phyloP scores from a whole-genome alignment of 176 grass and related monocot species.

The Aegilops tauschii region DNA sequence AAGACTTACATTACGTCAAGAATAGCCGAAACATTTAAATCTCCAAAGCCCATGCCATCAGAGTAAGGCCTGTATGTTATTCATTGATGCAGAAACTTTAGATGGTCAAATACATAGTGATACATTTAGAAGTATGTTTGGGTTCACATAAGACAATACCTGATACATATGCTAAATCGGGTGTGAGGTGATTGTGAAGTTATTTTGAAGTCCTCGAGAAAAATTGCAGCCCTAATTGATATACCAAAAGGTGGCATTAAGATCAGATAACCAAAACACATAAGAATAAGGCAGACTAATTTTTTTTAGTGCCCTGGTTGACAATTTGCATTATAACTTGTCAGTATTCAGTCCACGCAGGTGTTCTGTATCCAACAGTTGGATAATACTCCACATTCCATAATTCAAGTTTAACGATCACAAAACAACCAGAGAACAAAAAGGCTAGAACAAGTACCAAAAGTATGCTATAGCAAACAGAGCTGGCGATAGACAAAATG shows the following conservation, averaged over 20 bases:
- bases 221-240: slow-evolving; percentile 68
- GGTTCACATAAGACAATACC: slow-evolving; percentile 41
- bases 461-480: background rate
- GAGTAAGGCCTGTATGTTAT: slow-evolving; percentile 76
- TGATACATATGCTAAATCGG: slow-evolving; percentile 69
- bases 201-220: slow-evolving; percentile 80
- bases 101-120: background rate
- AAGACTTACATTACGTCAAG: slow-evolving; percentile 64
- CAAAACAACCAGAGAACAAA: background rate
- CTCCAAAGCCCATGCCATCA: slow-evolving; percentile 56
- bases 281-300: background rate
- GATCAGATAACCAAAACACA: background rate
- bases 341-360: background rate
- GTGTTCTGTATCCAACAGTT: background rate
- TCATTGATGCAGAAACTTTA: slow-evolving; percentile 6
- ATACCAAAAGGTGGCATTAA: slow-evolving; percentile 13
- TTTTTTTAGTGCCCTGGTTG: background rate
- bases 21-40: slow-evolving; percentile 67
- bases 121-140: slow-evolving; percentile 6
- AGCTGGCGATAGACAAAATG: background rate
- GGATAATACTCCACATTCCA: background rate
- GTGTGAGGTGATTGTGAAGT: slow-evolving; percentile 61
- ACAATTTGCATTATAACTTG: background rate
- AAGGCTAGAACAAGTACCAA: background rate
- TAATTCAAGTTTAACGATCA: background rate